Evolutionary conservation across 202 grass and related monocot species (phyloP).

Genomic region (Setaria italica): DNA sequence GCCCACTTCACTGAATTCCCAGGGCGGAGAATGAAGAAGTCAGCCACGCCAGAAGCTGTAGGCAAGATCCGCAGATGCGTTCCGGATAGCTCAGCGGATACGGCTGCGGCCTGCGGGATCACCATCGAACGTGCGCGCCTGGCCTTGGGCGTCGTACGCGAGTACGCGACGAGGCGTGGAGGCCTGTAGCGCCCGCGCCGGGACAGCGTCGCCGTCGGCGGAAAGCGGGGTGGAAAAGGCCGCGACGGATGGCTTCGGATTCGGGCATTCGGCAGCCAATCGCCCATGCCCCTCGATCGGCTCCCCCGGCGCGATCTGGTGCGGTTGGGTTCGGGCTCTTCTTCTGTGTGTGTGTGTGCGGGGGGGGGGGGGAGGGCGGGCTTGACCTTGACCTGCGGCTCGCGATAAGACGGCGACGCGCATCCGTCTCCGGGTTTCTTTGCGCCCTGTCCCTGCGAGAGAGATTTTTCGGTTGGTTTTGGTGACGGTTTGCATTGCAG

Average conservation of each 20-base stretch:
- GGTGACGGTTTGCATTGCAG: too few species aligned
- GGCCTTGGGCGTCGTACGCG: not conserved
- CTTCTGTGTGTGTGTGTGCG: too few species aligned
- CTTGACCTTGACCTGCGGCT: not conserved
- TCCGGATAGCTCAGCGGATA: not conserved
- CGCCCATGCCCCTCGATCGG: not conserved
- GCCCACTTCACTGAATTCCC: not conserved
- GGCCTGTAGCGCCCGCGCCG: not conserved
- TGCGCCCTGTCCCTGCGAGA: not conserved
- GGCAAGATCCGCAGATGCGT: not conserved
- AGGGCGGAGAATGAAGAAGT: not conserved
- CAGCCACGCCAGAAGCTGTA: not conserved
- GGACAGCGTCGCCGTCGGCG: slow-evolving; percentile 44
- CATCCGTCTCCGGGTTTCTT: slow-evolving; percentile 29
- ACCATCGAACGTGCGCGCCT: not conserved
- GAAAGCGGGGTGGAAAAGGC: slow-evolving; percentile 14
- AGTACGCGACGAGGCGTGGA: not conserved
- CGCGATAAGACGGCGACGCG: slow-evolving; percentile 54
- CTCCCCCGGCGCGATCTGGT: not conserved
- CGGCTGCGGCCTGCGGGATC: slow-evolving; percentile 23
- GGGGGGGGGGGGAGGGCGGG: too few species aligned
- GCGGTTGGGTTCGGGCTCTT: not conserved
- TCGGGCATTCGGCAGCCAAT: not conserved
- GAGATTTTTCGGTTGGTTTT: too few species aligned
- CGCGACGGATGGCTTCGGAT: not conserved